Evolutionary conservation across 2,329 filamentous ascomycete species (phyloP).

Genomic region (Trichoderma koningiopsis): DNA sequence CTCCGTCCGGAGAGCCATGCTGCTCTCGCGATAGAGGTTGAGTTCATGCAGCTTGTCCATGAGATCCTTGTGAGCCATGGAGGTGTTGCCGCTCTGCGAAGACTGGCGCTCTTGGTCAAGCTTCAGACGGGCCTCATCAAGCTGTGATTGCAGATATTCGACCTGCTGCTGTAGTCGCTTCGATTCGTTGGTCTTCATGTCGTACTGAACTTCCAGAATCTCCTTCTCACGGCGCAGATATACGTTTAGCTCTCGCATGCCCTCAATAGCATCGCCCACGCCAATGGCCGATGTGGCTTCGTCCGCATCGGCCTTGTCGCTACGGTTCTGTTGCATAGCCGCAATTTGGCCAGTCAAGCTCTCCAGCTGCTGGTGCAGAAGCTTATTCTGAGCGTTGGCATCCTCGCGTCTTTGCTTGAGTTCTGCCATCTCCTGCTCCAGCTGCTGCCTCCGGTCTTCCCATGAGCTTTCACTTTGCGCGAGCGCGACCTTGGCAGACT

Average conservation of each 20-base stretch:
- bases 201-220: constrained; percentile 94
- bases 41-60: constrained; percentile 95
- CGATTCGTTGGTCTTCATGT: constrained; percentile 82
- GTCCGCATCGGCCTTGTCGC: constrained; percentile 52
- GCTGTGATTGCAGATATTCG: constrained; percentile 80
- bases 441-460: constrained; percentile 76
- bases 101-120: constrained; percentile 85
- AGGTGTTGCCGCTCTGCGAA: constrained; percentile 70
- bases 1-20: constrained; percentile 85
- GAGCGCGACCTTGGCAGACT: constrained; percentile 79
- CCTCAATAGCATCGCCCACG: constrained; percentile 65
- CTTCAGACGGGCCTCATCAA: constrained; percentile 86
- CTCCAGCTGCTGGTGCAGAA: constrained; percentile 88
- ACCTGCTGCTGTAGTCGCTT: constrained; percentile 90
- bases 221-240: constrained; percentile 96
- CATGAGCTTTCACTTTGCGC: constrained; percentile 83
- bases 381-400: constrained; percentile 82
- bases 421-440: constrained; percentile 83
- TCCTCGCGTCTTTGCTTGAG: constrained; percentile 79
- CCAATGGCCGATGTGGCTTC: constrained; percentile 56
- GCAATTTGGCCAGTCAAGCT: constrained; percentile 78
- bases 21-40: constrained; percentile 94
- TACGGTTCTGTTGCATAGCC: constrained; percentile 74
- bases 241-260: constrained; percentile 85
- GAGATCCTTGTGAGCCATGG: constrained; percentile 81